Percentiles rank a stretch among this genome's conserved stretches.
Conservation (phyloP, 495 filamentous ascomycete species). For the Ascobolus immersus region DNA sequence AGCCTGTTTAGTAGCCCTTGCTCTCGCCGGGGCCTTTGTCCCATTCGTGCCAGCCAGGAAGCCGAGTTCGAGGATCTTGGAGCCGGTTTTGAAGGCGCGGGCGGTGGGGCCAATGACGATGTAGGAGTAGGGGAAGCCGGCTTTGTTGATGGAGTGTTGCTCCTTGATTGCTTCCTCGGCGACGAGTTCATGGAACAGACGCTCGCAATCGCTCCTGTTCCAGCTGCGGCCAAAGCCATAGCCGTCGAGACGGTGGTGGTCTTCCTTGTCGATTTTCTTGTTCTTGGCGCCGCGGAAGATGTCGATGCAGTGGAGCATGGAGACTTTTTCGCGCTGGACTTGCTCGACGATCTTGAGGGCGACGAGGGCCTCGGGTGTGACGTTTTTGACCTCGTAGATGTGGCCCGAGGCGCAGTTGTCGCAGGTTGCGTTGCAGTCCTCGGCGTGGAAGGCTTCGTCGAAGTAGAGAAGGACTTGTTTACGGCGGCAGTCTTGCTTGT, state of each 20-base stretch:
- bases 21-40: too few species aligned
- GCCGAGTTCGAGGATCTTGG: too few species aligned
- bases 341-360: slow-evolving; percentile 39
- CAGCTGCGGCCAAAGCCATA: slow-evolving; percentile 23
- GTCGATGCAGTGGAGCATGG: slow-evolving; percentile 27
- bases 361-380: slow-evolving; percentile 42
- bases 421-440: slow-evolving; percentile 47
- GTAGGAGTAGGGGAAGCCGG: slow-evolving; percentile 21
- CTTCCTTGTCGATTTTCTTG: slow-evolving; percentile 19
- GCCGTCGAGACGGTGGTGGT: slow-evolving; percentile 13
- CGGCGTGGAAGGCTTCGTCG: slow-evolving; percentile 47
- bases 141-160: slow-evolving; percentile 26
- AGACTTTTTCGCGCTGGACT: slow-evolving; percentile 20
- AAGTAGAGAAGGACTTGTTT: slow-evolving; percentile 82
- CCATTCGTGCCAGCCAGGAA: too few species aligned
- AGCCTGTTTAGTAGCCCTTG: too few species aligned
- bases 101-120: neutral
- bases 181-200: slow-evolving; percentile 23
- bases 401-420: slow-evolving; percentile 60
- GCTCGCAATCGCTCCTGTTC: slow-evolving; percentile 24
- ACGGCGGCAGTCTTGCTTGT: slow-evolving; percentile 57
- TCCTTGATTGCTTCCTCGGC: slow-evolving; percentile 23
- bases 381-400: slow-evolving; percentile 43
- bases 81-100: too few species aligned
- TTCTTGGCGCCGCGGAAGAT: slow-evolving; percentile 20